Percentiles rank a stretch among this genome's conserved stretches.
These are phyloP conservation scores for Ajuga chamaepitys DNA, from an alignment of 257 asterid species.

Conservation along the genomic window DNA sequence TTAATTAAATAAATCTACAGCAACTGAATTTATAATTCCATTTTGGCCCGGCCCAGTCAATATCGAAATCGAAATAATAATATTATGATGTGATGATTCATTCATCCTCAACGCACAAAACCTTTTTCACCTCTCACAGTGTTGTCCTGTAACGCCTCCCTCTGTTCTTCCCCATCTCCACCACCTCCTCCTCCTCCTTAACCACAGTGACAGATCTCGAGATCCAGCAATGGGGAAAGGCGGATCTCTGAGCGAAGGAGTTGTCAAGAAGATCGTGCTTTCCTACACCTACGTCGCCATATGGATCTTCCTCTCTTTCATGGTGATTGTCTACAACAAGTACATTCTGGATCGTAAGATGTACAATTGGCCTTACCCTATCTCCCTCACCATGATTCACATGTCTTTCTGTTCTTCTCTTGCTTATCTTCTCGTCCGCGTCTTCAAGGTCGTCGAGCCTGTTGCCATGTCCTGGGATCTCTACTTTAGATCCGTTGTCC, in stretches of 20 bases:
- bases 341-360: constrained; percentile 62
- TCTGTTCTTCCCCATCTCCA: not conserved
- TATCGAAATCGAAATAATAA: no score
- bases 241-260: constrained; percentile 48
- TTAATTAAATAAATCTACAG: no score
- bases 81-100: no score
- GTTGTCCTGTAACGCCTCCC: not conserved
- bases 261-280: constrained; percentile 50
- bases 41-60: no score
- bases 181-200: not conserved
- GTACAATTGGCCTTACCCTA: constrained; percentile 73
- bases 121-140: not conserved
- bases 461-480: constrained; percentile 58
- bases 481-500: constrained; percentile 56
- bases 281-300: constrained; percentile 55
- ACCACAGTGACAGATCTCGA: not conserved
- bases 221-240: constrained; percentile 44
- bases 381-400: constrained; percentile 69
- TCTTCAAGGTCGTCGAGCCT: constrained; percentile 55
- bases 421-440: constrained; percentile 46
- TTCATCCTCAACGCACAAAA: not conserved
- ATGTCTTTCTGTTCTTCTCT: constrained; percentile 60
- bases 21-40: no score
- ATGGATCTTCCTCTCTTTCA: constrained; percentile 65
- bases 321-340: constrained; percentile 70